Base-by-base conservation (phyloP, 805 yeast species). In the Tetrapisispora fleetii region DNA sequence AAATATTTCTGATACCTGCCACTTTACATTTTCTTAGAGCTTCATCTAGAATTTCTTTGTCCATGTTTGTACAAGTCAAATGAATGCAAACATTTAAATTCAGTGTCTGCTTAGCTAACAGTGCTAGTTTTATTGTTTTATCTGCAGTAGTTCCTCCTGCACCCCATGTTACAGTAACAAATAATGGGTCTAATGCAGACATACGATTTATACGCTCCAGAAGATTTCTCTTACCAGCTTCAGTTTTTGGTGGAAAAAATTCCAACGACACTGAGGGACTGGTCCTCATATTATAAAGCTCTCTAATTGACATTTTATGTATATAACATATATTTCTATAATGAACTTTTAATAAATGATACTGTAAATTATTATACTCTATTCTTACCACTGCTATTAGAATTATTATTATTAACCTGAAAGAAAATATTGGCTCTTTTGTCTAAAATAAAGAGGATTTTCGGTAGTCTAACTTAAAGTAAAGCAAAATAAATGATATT, bases 241-340 rank as follows among this genome's bases (percentile, higher is more conserved):
- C 90, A 0, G 99, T 93, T 67, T 93, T 89, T 22, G 99, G 99
- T 7, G 99, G 99, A 70, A 93, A 93, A 66, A 93, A 93, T 71
- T 93, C 99, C 58, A 89, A 76, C 10, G 97, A 90, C 57, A 87
- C 79, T 63, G 81, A 86, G 47, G 82, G 59, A 72, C 78, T 18
- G 70, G 71, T 50, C 63, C 65, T 52, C 80, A 68, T 60, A 38
- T 67, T 62, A 49, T 85, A 74, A 61, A 75, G 75, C 39, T 83
- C 85, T 44, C 60, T 67, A 41, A 70, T 52, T 2, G 59, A 58
- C 62, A 59, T 55, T 6, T 13, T 21, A 11, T 13, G 11, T 13
- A 27, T 22, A n/a, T 24, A 38, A 10, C 8, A 19, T 22, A 14
- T 38, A 19, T 17, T 19, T 21, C 3, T 37, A 13, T 22, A 7